Evolutionary conservation across 1,284 basidiomycete species (phyloP), one percentile per base, ranked within the genome.

Genomic region (Cerioporus squamosus): DNA sequence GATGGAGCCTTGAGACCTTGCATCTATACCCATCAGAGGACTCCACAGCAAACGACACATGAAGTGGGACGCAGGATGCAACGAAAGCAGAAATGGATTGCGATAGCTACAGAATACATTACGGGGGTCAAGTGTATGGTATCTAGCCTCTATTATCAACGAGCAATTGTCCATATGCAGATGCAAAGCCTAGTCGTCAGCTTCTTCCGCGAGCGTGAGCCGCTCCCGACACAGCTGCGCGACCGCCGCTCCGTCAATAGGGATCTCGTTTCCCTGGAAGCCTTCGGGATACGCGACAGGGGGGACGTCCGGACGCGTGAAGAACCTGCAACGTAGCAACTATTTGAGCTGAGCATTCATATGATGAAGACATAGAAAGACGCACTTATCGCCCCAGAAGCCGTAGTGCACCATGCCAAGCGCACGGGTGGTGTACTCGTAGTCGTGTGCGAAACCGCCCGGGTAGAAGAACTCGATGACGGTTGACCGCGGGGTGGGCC

Each of bases 381-480:
- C 78, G 53, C 57, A 83, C 80, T 74, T 71, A 65, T 83, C 73
- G 14, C 79, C 79, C 94, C 94, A 95, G 73, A 95, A 90, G 4
- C 92, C 94, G 66, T 89, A 95, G 72, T 96, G 91, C 0, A 79
- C 81, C 82, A 95, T 93, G 8, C 91, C 92, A 2, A 96, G 77
- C 0, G 91, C 88, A 22, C 89, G 83, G 0, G 93, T 81, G 1
- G 90, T 91, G 61, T 84, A 92, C 71, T 94, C 90, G 66, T 95
- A 96, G 72, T 95, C 94, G 65, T 86, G 84, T 9, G 93, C 91
- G 71, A 94, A 95, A 2, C 94, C 93, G 26, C 82, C 81, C 2
- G 93, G 92, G 72, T 78, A 94, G 75, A 95, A 94, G 73, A 95
- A 94, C 69, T 96, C 94, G 75, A 95, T 93, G 46, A 94, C 90